These are phyloP conservation scores for Rhodosporidiobolus sp. DNA, from an alignment of 768 basidiomycete species.

Conservation along the genomic window DNA sequence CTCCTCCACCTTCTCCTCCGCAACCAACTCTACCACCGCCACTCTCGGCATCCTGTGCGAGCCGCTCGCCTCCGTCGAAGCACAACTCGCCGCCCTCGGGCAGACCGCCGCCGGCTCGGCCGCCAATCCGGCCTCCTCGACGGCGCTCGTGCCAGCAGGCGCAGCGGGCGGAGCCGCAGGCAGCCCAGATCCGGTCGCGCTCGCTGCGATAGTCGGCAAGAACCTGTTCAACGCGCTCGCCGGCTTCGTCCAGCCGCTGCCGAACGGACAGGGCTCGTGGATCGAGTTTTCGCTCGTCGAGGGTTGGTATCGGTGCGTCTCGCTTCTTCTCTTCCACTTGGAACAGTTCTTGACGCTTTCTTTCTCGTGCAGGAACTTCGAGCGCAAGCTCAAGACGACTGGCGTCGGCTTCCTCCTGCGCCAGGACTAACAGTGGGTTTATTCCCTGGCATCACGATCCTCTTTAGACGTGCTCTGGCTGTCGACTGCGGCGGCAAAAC, in stretches of 20 bases:
- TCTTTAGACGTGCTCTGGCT: too few relatives aligned
- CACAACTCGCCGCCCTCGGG: constrained; percentile 54
- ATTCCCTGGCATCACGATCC: too few relatives aligned
- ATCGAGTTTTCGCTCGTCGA: constrained; percentile 20
- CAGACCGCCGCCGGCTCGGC: neutral
- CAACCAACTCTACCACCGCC: constrained; percentile 54
- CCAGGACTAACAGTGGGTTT: neutral
- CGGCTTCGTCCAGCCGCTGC: constrained; percentile 29
- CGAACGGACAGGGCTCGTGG: constrained; percentile 10
- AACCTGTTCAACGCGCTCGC: constrained; percentile 31
- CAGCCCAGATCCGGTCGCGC: constrained; percentile 5
- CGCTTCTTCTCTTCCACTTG: too few relatives aligned
- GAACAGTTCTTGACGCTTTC: neutral
- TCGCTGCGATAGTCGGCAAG: constrained; percentile 29
- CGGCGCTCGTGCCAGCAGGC: constrained; percentile 3
- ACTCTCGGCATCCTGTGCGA: constrained; percentile 78
- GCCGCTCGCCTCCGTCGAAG: constrained; percentile 62
- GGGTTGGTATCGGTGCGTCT: constrained; percentile 31
- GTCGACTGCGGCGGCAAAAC: too few relatives aligned
- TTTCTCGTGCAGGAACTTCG: constrained; percentile 21
- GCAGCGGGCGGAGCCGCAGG: neutral
- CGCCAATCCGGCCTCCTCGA: neutral
- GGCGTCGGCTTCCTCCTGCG: constrained; percentile 31
- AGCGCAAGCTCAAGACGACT: constrained; percentile 27
- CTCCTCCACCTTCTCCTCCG: constrained; percentile 46